Conservation (phyloP, 805 yeast species). For the Candida palmyrensis region DNA sequence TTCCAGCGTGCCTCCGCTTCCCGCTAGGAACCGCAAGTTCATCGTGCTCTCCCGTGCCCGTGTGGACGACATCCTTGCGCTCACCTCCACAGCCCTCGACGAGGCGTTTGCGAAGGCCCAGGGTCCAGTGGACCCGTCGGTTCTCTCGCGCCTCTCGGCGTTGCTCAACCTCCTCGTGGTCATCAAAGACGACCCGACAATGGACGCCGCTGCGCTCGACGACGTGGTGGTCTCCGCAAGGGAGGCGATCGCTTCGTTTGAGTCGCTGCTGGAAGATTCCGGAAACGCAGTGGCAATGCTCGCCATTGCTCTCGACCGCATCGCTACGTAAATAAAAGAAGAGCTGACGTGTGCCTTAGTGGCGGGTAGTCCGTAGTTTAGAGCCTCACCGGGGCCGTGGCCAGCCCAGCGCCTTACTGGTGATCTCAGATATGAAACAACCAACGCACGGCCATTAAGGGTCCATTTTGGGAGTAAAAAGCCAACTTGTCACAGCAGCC, state of each 20-base stretch:
- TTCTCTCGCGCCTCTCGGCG: slow-evolving; percentile 44
- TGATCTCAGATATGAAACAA: too few species aligned
- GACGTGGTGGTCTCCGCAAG: slow-evolving; percentile 12
- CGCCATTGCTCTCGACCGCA: slow-evolving; percentile 30
- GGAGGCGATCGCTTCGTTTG: slow-evolving; percentile 12
- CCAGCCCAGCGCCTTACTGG: too few species aligned
- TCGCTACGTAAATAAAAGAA: too few species aligned
- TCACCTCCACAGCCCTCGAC: slow-evolving; percentile 35
- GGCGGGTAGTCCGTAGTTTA: too few species aligned
- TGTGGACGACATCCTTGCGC: slow-evolving; percentile 35
- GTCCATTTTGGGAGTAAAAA: too few species aligned
- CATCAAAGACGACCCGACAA: slow-evolving; percentile 17
- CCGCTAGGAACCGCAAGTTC: slow-evolving; percentile 30
- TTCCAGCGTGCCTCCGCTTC: slow-evolving; percentile 24
- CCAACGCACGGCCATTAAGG: too few species aligned
- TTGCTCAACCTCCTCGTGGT: slow-evolving; percentile 50
- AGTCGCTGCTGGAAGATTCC: slow-evolving; percentile 15
- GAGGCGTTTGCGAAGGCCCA: slow-evolving; percentile 22
- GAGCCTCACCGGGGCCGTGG: too few species aligned
- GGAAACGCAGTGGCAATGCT: slow-evolving; percentile 30
- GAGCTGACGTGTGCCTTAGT: too few species aligned
- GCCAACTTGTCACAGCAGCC: too few species aligned
- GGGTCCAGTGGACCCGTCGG: slow-evolving; percentile 6
- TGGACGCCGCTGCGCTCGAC: slow-evolving; percentile 9
- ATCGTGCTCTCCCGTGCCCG: slow-evolving; percentile 40